Evolutionary conservation across 2,329 filamentous ascomycete genomes (phyloP).

Genomic region (Apiospora marii): DNA sequence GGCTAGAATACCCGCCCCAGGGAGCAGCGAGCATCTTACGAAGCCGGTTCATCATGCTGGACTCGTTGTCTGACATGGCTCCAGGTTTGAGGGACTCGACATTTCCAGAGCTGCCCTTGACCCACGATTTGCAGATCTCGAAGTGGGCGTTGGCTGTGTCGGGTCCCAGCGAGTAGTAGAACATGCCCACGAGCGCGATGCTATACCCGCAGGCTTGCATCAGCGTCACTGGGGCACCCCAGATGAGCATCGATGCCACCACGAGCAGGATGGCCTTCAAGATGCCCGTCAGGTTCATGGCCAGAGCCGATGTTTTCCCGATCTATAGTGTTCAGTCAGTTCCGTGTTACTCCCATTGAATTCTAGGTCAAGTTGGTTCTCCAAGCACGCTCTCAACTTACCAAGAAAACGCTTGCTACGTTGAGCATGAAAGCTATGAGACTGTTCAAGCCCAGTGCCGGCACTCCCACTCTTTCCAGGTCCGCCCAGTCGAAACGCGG

Average conservation of each 20-base stretch:
- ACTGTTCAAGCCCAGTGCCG: constrained; percentile 75
- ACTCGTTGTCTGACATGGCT: neutral
- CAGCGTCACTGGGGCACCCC: constrained; percentile 66
- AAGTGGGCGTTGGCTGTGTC: constrained; percentile 22
- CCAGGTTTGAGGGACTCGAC: neutral
- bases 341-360: neutral
- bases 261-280: constrained; percentile 76
- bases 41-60: neutral
- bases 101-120: neutral
- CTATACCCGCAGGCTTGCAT: constrained; percentile 74
- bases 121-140: constrained; percentile 22
- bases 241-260: constrained; percentile 70
- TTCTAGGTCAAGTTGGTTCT: no score
- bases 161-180: constrained; percentile 41
- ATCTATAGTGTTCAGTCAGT: constrained; percentile 47
- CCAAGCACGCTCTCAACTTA: constrained; percentile 51
- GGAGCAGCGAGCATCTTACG: neutral
- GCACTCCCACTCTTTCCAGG: constrained; percentile 68
- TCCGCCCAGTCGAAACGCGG: constrained; percentile 70
- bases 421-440: constrained; percentile 80
- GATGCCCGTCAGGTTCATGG: constrained; percentile 74
- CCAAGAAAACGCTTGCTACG: constrained; percentile 82
- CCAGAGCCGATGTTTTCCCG: constrained; percentile 74
- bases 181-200: constrained; percentile 53
- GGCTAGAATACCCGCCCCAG: constrained; percentile 10